Conservation (phyloP, 148 eudicot genomes). For the Heliosperma pusillum region DNA sequence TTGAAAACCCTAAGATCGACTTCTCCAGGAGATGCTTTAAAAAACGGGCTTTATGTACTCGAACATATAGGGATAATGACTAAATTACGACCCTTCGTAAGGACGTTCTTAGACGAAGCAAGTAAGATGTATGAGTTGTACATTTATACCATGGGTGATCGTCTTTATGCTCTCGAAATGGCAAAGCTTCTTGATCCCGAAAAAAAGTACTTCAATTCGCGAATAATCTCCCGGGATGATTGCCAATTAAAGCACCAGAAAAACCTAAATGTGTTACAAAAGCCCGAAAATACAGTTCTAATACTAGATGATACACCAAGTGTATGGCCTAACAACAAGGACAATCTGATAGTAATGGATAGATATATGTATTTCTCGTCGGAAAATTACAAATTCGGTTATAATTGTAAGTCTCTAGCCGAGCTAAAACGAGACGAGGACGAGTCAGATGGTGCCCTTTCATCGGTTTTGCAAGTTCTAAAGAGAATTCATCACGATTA, state of each 20-base stretch:
- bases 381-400: slow-evolving; percentile 54
- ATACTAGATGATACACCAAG: no score
- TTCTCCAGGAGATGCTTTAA: slow-evolving; percentile 40
- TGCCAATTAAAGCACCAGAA: slow-evolving; percentile 62
- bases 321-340: no score
- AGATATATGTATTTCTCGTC: no score
- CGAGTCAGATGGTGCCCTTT: slow-evolving; percentile 74
- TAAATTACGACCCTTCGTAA: slow-evolving; percentile 85
- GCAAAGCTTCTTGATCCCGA: no score
- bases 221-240: slow-evolving; percentile 72
- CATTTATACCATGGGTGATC: slow-evolving; percentile 90
- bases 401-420: slow-evolving; percentile 53
- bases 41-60: slow-evolving; percentile 54
- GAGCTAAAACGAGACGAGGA: slow-evolving; percentile 62
- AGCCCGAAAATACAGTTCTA: slow-evolving; percentile 63
- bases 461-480: slow-evolving; percentile 55
- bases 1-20: background rate
- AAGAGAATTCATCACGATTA: slow-evolving; percentile 40
- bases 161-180: slow-evolving; percentile 61
- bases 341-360: no score
- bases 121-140: slow-evolving; percentile 76
- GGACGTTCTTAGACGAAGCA: no score
- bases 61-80: slow-evolving; percentile 66
- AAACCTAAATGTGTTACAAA: slow-evolving; percentile 77
- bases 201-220: slow-evolving; percentile 41